Base-by-base conservation (phyloP, 306 rosid species). In the Cucurbita ficifolia region DNA sequence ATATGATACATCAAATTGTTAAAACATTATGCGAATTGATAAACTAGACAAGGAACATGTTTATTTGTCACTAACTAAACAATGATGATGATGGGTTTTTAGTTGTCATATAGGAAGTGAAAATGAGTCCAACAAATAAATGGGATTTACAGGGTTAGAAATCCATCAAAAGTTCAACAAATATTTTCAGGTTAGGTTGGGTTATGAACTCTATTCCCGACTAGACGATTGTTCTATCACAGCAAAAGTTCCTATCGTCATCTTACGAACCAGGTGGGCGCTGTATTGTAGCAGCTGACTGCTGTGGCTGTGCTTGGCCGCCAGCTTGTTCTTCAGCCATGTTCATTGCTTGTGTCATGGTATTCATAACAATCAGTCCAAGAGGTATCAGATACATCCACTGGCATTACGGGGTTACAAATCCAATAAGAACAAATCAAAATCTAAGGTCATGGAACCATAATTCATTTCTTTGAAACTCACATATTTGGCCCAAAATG, bases 301-400 rank as follows among this genome's bases (percentile, higher is more conserved):
- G 96, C 62, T 76, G 89, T 75, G 72, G 53, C 6, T 65, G 72
- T 19, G 82, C 67, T 74, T 82, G 96, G 51, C 88, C 96, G 22
- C 81, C 87, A 48, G 84, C 88, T 76, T 79, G 98, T 81, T 94
- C 96, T 75, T 91, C 98, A 0, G 96, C 86, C 96, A 91, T 79
- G 77, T 94, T 94, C 96, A 85, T 87, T 78, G 97, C 97, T 89
- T 94, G 99, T 72, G 97, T 94, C 63, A 91, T 42, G 36, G 96
- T 97, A 56, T 94, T 94, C 99, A 91, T 90, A 73, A 94, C 84
- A 35, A 94, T 89, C 73, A 94, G 86, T 83, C 98, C 98, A 10
- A 94, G 97, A 29, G 98, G 98, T 57, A 94, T 90, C 82, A 84
- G 22, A 77, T 94, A 94, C 98, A 94, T 94, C 98, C 98, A 94